Base-by-base conservation (phyloP, 2,329 filamentous ascomycete genomes). In the Penicillium paneum region DNA sequence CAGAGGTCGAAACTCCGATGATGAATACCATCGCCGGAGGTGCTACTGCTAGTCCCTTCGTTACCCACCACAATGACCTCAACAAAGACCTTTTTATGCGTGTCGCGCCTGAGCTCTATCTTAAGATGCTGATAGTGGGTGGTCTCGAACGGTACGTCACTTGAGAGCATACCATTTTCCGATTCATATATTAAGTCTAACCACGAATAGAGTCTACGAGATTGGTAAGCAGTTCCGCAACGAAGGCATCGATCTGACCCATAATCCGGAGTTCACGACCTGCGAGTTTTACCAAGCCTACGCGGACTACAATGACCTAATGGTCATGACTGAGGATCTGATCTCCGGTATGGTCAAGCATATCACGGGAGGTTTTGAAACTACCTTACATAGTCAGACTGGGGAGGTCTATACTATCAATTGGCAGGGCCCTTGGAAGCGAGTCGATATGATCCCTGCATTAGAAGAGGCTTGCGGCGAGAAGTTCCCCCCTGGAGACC, bases 221-320 rank as follows among this genome's bases (percentile, higher is more conserved):
- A n/a, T n/a, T n/a, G n/a, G n/a, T n/a, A n/a, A n/a, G n/a, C n/a
- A n/a, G n/a, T n/a, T n/a, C n/a, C n/a, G n/a, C n/a, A 99, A 99
- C 70, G 92, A 96, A 75, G 87, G 89, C 56, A 88, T 91, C 61
- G 91, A 96, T 72, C 79, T 94, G 47, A 99, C 94, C 8, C 94
- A 99, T 81, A 99, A 97, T 80, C 94, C 90, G 36, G 94, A 99
- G 73, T 99, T 99, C 79, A 99, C 94, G 40, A 96, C 91, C 26
- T 90, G 91, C 74, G 94, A 99, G 75, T 97, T 97, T 78, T 99
- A 99, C 77, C 87, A 89, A 83, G 93, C 94, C 3, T 97, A 91
- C 64, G 89, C 88, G 52, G 91, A 96, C 74, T 85, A 96, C 64
- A 89, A 95, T 74, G 94, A 97, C 70, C 80, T 97, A 55, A 91